Evolutionary conservation across 345 rosid species (phyloP), one percentile per base, ranked within the genome.

Genomic region (Euphorbia lathyris): DNA sequence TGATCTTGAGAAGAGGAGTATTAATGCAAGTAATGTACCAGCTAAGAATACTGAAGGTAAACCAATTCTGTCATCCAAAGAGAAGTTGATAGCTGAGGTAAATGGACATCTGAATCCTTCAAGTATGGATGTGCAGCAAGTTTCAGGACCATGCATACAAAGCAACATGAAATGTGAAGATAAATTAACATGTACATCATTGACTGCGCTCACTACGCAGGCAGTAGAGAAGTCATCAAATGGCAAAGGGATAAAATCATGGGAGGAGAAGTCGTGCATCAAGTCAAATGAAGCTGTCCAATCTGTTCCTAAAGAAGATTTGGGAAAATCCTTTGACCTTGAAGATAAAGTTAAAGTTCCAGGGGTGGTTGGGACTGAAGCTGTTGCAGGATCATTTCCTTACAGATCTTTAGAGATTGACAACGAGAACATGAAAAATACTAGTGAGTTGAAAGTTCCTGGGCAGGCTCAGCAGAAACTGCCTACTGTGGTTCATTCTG

Each of bases 121-220:
- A 2, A 43, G 78, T 23, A 27, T 61, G 52, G 80, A 68, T 58
- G 65, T 79, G 78, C 85, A 77, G 58, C 80, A 72, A 47, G 50
- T 68, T 68, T 79, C 74, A 30, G 90, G 81, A 58, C 83, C 61
- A 19, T 77, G 79, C 69, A 70, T 58, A 43, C 90, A 78, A 72
- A 83, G 75, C 74, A 69, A 78, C 66, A 84, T 65, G 23, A 83
- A 79, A 60, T 77, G 74, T 4, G 80, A 78, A 67, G 88, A 83
- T 59, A 73, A 56, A 52, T 19, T 56, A 4, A 43, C 4, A 2
- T 77, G 40, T 58, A 53, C 80, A 43, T 29, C 72, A 22, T 71
- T 27, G 3, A 61, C 75, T 43, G 55, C 67, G 52, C 75, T 74
- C 51, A 58, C 69, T 29, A 38, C 70, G n/a, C 50, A 36, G 22